phyloP scores from a whole-genome alignment of 2,329 filamentous ascomycete genomes.

The Dactylonectria estremocensis region DNA sequence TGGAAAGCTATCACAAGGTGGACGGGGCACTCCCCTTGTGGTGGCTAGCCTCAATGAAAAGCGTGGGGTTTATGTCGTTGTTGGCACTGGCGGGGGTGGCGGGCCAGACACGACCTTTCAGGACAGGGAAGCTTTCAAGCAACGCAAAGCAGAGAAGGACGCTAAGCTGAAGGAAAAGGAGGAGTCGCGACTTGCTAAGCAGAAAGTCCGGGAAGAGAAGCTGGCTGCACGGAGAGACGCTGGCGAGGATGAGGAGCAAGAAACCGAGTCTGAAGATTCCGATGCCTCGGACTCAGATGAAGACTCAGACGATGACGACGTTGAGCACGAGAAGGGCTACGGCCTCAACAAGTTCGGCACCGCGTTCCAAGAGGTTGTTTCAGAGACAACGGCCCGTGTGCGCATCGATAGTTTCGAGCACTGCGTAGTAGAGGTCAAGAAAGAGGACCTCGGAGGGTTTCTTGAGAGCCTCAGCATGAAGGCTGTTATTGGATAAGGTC shows the following conservation, averaged over 20 bases:
- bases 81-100: constrained; percentile 91
- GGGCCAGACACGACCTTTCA: constrained; percentile 80
- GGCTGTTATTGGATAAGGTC: constrained; percentile 77
- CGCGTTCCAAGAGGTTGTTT: constrained; percentile 95
- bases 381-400: constrained; percentile 90
- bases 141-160: constrained; percentile 74
- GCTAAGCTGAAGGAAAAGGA: constrained; percentile 75
- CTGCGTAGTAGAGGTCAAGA: constrained; percentile 97
- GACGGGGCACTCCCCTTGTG: constrained; percentile 86
- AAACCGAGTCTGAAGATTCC: constrained; percentile 61
- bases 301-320: constrained; percentile 67
- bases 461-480: constrained; percentile 94
- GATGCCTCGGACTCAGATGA: constrained; percentile 61
- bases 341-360: constrained; percentile 92
- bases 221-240: constrained; percentile 69
- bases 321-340: constrained; percentile 73
- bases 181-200: constrained; percentile 69
- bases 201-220: constrained; percentile 73
- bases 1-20: constrained; percentile 77
- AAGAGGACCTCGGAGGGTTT: constrained; percentile 93
- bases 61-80: constrained; percentile 90
- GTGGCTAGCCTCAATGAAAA: constrained; percentile 91
- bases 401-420: constrained; percentile 98
- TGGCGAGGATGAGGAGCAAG: constrained; percentile 62
- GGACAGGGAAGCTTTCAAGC: constrained; percentile 76